These are phyloP conservation scores for Leccinum disarticulatum DNA, from an alignment of 768 basidiomycete genomes.

Conservation along the genomic window DNA sequence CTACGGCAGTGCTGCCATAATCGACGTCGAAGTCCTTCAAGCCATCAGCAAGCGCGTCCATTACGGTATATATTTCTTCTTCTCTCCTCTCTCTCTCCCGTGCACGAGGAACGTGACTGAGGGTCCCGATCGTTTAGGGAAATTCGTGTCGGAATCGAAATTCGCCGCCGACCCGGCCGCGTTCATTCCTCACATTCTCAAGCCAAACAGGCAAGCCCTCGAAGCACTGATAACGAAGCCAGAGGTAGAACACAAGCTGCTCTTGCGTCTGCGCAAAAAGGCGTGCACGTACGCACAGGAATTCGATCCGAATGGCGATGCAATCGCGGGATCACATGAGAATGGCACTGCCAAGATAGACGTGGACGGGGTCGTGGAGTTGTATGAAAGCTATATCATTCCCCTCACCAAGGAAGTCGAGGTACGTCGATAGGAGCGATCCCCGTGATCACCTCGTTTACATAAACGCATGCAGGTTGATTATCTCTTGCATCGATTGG, in stretches of 20 bases:
- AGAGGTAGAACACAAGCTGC: slow-evolving; percentile 84
- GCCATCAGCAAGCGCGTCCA: slow-evolving; percentile 98
- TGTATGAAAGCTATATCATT: slow-evolving; percentile 96
- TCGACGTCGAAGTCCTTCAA: slow-evolving; percentile 96
- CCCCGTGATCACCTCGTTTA: neutral
- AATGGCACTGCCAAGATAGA: slow-evolving; percentile 72
- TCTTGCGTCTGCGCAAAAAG: slow-evolving; percentile 85
- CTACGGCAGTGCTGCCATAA: slow-evolving; percentile 92
- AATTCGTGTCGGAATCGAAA: slow-evolving; percentile 98
- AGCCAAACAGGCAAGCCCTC: slow-evolving; percentile 73
- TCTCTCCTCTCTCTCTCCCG: neutral
- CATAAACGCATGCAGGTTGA: slow-evolving; percentile 63
- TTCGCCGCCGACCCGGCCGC: slow-evolving; percentile 82
- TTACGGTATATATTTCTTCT: slow-evolving; percentile 63
- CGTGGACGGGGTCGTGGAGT: slow-evolving; percentile 85
- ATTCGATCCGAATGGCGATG: slow-evolving; percentile 66
- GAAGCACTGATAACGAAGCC: slow-evolving; percentile 95
- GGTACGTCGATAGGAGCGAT: slow-evolving; percentile 48
- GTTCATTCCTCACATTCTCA: slow-evolving; percentile 90
- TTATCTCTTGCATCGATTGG: slow-evolving; percentile 87
- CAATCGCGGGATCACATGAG: slow-evolving; percentile 35
- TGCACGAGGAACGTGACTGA: slow-evolving; percentile 5
- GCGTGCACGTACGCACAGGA: slow-evolving; percentile 79
- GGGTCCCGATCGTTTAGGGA: slow-evolving; percentile 55
- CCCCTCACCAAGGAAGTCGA: slow-evolving; percentile 98